These are phyloP conservation scores for Fusarium aywerte DNA, from an alignment of 2,329 filamentous ascomycete species.

Conservation along the genomic window DNA sequence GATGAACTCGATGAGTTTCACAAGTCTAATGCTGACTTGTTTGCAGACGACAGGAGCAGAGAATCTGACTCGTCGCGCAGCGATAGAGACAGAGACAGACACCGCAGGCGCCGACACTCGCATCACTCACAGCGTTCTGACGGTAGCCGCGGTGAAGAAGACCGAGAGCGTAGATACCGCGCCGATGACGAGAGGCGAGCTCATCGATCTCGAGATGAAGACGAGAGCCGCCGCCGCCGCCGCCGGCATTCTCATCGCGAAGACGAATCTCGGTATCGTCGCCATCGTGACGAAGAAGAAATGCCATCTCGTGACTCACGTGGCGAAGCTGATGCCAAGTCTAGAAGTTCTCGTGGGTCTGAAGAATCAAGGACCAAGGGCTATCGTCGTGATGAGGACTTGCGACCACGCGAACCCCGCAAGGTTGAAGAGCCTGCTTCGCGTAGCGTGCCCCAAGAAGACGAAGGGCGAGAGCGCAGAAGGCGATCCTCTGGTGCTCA, in stretches of 20 bases:
- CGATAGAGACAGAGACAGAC: constrained; percentile 55
- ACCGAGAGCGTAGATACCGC: constrained; percentile 42
- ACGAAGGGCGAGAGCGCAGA: constrained; percentile 35
- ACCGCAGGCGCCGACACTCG: constrained; percentile 56
- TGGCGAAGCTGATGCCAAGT: constrained; percentile 25
- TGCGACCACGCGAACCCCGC: constrained; percentile 24
- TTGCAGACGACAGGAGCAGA: constrained; percentile 62
- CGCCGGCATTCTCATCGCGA: constrained; percentile 34
- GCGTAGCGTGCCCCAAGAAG: constrained; percentile 28
- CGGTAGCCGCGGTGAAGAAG: constrained; percentile 49
- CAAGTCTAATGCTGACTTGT: constrained; percentile 65
- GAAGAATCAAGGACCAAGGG: constrained; percentile 31
- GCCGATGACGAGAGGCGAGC: constrained; percentile 43
- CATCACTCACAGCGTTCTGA: constrained; percentile 51
- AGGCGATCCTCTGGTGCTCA: constrained; percentile 44
- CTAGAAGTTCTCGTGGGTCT: constrained; percentile 27
- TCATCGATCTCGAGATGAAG: constrained; percentile 32
- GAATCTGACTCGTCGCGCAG: constrained; percentile 51
- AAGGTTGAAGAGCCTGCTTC: constrained; percentile 28
- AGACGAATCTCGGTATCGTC: constrained; percentile 36
- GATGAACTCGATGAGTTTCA: constrained; percentile 55
- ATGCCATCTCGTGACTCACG: constrained; percentile 25
- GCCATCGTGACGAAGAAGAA: constrained; percentile 36
- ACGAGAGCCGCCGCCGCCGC: constrained; percentile 46
- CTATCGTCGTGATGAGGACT: constrained; percentile 38